Percentiles rank a stretch among this genome's conserved stretches.
phyloP scores from a whole-genome alignment of 2,329 filamentous ascomycete genomes.

The Hymenotorrendiella dingleyae region DNA sequence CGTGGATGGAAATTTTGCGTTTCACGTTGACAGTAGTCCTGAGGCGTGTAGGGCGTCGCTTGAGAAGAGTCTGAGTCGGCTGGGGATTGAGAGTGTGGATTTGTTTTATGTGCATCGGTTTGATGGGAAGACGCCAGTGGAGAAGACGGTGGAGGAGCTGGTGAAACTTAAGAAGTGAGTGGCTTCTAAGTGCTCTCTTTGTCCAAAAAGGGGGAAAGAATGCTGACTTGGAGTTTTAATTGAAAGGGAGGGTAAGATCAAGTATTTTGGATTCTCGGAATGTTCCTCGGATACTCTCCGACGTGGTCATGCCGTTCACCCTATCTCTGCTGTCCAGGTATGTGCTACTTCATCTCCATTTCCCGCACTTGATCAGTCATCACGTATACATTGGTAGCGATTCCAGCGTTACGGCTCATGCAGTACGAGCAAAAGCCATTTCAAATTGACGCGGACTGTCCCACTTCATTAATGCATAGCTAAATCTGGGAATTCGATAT shows the following conservation, averaged over 20 bases:
- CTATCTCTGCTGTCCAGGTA: slow-evolving; percentile 46
- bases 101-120: slow-evolving; percentile 34
- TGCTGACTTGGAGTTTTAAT: neutral
- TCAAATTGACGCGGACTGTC: too few relatives aligned
- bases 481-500: too few relatives aligned
- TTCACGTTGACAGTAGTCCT: slow-evolving; percentile 31
- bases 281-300: slow-evolving; percentile 43
- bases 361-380: too few relatives aligned
- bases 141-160: slow-evolving; percentile 37
- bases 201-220: neutral
- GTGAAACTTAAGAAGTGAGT: slow-evolving; percentile 31
- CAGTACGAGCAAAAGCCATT: too few relatives aligned
- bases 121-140: slow-evolving; percentile 34
- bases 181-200: too few relatives aligned
- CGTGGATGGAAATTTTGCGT: slow-evolving; percentile 16
- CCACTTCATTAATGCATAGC: too few relatives aligned
- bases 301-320: slow-evolving; percentile 43
- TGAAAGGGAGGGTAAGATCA: slow-evolving; percentile 48
- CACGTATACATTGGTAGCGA: too few relatives aligned
- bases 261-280: slow-evolving; percentile 49
- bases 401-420: too few relatives aligned
- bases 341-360: too few relatives aligned
- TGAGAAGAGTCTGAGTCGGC: slow-evolving; percentile 33
- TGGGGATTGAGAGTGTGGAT: slow-evolving; percentile 37
- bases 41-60: slow-evolving; percentile 37